phyloP scores from a whole-genome alignment of 2,329 filamentous ascomycete genomes.

The Colletotrichum sp. region DNA sequence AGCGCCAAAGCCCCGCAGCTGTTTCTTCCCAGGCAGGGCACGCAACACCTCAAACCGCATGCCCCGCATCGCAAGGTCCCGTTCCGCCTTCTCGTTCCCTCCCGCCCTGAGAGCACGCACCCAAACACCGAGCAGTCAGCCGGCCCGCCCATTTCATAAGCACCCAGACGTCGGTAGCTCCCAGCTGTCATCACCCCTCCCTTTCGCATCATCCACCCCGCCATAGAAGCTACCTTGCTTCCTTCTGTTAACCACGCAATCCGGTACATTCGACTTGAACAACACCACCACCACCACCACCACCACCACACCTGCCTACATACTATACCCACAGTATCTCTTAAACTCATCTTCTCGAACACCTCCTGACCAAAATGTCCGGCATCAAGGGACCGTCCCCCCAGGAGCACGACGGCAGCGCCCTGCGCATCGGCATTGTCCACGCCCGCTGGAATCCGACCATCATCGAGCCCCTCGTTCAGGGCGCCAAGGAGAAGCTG shows the following conservation, averaged over 20 bases:
- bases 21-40: slow-evolving; percentile 5
- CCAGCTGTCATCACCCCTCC: not conserved
- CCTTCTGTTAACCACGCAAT: not conserved
- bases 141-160: not conserved
- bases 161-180: not conserved
- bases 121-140: not conserved
- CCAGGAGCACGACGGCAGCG: slow-evolving; percentile 68
- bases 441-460: slow-evolving; percentile 94
- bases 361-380: slow-evolving; percentile 38
- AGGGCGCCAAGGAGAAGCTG: slow-evolving; percentile 80
- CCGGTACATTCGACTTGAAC: not conserved
- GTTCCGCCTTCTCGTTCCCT: not conserved
- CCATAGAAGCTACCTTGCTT: not conserved
- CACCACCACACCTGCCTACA: not conserved
- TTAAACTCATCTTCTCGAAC: not conserved
- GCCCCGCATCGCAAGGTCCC: slow-evolving; percentile 19
- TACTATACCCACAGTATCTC: not conserved
- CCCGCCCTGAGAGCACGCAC: not conserved
- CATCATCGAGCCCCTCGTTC: slow-evolving; percentile 86
- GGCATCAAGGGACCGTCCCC: slow-evolving; percentile 61
- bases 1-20: slow-evolving; percentile 1
- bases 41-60: slow-evolving; percentile 4
- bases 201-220: not conserved
- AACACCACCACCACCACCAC: not conserved
- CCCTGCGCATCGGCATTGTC: slow-evolving; percentile 89